Evolutionary conservation across 2,329 filamentous ascomycete genomes (phyloP).

Genomic region (Scedosporium boydii): DNA sequence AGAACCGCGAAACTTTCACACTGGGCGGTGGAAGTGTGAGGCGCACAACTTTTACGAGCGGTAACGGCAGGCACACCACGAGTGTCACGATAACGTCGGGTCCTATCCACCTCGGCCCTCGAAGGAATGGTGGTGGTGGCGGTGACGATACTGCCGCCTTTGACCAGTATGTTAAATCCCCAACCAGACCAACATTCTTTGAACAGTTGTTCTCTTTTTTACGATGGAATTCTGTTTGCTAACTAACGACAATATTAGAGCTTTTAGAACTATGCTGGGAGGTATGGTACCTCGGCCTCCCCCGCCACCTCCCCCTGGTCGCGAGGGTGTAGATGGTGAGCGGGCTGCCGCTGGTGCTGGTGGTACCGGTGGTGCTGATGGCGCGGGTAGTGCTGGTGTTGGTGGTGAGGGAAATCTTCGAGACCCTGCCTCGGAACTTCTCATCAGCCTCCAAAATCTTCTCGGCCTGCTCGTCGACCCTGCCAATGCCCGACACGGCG

Average conservation of each 20-base stretch:
- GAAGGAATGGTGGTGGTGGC: background rate
- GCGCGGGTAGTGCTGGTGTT: background rate
- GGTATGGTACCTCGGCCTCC: slow-evolving; percentile 2
- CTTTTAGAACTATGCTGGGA: slow-evolving; percentile 3
- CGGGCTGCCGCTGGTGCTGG: background rate
- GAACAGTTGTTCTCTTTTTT: background rate
- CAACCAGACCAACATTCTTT: background rate
- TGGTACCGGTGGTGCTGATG: background rate
- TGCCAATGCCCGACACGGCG: slow-evolving; percentile 50
- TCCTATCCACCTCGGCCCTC: background rate
- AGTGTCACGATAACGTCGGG: slow-evolving; percentile 5
- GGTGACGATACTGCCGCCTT: background rate
- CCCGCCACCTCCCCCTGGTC: background rate
- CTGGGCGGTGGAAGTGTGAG: slow-evolving; percentile 1
- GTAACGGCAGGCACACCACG: slow-evolving; percentile 2
- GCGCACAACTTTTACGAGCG: slow-evolving; percentile 6
- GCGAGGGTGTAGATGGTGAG: background rate
- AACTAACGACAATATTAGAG: background rate
- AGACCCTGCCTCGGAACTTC: slow-evolving; percentile 17
- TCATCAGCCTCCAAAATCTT: slow-evolving; percentile 38
- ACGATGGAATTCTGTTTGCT: background rate
- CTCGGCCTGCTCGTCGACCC: slow-evolving; percentile 42
- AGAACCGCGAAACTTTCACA: background rate
- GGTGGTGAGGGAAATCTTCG: slow-evolving; percentile 8
- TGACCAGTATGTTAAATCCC: background rate